Conservation (phyloP, 306 rosid species). For the Gynostemma pentaphyllum region DNA sequence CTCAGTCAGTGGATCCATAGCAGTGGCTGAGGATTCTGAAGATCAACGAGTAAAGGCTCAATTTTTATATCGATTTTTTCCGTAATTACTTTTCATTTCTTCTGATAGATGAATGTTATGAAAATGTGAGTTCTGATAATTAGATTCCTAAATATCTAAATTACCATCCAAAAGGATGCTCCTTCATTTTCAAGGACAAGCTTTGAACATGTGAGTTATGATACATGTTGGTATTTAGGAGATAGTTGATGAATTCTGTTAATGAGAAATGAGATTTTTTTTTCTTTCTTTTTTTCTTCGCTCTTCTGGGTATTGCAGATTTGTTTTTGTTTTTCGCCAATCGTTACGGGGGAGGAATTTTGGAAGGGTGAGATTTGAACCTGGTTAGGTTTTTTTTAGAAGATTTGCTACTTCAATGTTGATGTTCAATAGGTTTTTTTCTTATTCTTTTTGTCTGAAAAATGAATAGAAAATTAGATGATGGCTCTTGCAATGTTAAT, state of each 20-base stretch:
- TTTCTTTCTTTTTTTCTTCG: neutral
- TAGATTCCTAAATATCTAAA: neutral
- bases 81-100: neutral
- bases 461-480: no score
- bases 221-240: neutral
- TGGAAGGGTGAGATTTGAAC: no score
- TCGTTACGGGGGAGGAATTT: no score
- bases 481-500: no score
- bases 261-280: neutral
- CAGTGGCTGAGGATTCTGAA: neutral
- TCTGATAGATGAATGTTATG: neutral
- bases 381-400: no score
- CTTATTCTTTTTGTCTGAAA: no score
- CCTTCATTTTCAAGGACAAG: neutral
- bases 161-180: neutral
- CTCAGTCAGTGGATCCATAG: neutral
- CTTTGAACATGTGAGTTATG: neutral
- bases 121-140: no score
- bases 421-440: no score
- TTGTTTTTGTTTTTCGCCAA: no score
- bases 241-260: neutral
- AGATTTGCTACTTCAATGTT: no score
- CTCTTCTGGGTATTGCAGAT: neutral
- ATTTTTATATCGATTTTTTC: neutral
- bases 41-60: neutral